Base-by-base conservation (phyloP, 139 green algal species). In the Cymbomonas tetramitiformis region DNA sequence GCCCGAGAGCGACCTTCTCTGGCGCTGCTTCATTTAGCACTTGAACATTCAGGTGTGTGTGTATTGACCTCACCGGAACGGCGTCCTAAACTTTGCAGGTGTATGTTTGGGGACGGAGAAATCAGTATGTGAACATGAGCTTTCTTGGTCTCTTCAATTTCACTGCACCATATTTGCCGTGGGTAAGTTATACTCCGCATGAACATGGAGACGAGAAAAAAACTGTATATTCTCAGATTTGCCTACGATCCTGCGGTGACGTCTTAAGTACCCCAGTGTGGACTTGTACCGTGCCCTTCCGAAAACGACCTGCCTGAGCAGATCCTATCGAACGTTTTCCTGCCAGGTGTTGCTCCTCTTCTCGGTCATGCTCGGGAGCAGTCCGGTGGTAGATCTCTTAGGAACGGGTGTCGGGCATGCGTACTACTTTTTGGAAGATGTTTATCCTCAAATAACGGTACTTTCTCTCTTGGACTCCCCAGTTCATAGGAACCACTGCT, bases 81-180 rank as follows among this genome's bases (percentile, higher is more conserved):
- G 28, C 21, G 15, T 9, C 10, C 9, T 9, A 12, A 21, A 52
- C n/a, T n/a, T n/a, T n/a, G 59, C 52, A 84, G 79, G 81, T 93
- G 46, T 98, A 98, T 57, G 92, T 99, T 9, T 99, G 92, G 92
- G 87, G 83, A 4, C 68, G 90, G 31, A 73, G 88, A 25, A 84
- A 96, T 70, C 82, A 75, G 46, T 83, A 91, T 51, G 80, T 97
- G 1, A 83, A 88, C 25, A 83, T 98, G 39, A 88, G 73, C 65
- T 95, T 97, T 69, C 67, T 98, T 51, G 90, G 91, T 15, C 79
- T 98, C 25, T 96, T 99, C 86, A 94, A 80, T 56, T 99, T 99
- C 75, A 95, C 85, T 0, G 92, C 92, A 25, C 89, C 92, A 6
- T 99, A 96, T 67, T 73, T 99, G 32, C 92, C 92, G 0, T 99